A percentile compares a stretch with the other conserved stretches of the same genome.
These are phyloP conservation scores for Ustilago hordei DNA, from an alignment of 1,284 basidiomycete species.

Conservation along the genomic window DNA sequence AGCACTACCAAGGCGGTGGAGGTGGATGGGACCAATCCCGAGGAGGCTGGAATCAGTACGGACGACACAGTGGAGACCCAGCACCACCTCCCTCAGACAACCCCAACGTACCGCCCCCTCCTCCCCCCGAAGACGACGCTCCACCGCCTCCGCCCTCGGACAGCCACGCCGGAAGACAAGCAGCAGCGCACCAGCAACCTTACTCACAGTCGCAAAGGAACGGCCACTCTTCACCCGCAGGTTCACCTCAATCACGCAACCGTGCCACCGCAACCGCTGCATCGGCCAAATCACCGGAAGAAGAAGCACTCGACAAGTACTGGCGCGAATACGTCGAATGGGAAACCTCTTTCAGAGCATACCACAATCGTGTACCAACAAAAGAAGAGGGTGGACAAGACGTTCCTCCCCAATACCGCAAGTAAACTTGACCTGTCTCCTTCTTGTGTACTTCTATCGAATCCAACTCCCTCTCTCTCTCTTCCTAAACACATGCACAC, in stretches of 20 bases:
- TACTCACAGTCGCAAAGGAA: conserved; percentile 8
- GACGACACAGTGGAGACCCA: conserved; percentile 22
- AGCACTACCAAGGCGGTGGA: conserved; percentile 10
- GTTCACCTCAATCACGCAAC: conserved; percentile 9
- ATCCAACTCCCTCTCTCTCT: neutral
- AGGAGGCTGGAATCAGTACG: conserved; percentile 19
- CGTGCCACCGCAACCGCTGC: conserved; percentile 8
- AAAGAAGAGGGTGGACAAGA: conserved; percentile 67
- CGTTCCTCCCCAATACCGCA: conserved; percentile 62
- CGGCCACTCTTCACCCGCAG: conserved; percentile 10
- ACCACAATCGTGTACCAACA: conserved; percentile 63
- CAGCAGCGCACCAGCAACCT: neutral
- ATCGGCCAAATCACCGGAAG: conserved; percentile 47
- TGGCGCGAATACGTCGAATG: conserved; percentile 68
- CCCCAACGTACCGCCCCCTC: conserved; percentile 43
- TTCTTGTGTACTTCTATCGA: conserved; percentile 18
- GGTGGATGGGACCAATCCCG: conserved; percentile 21
- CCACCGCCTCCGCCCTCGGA: conserved; percentile 54
- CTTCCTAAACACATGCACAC: neutral
- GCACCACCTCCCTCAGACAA: conserved; percentile 47
- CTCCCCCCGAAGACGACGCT: conserved; percentile 55
- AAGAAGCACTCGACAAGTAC: conserved; percentile 65
- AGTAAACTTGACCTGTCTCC: conserved; percentile 5
- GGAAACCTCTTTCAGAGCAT: conserved; percentile 64
- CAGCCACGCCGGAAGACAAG: conserved; percentile 7